These are phyloP conservation scores for Russula olivacea DNA, from an alignment of 768 basidiomycete genomes.

Conservation along the genomic window DNA sequence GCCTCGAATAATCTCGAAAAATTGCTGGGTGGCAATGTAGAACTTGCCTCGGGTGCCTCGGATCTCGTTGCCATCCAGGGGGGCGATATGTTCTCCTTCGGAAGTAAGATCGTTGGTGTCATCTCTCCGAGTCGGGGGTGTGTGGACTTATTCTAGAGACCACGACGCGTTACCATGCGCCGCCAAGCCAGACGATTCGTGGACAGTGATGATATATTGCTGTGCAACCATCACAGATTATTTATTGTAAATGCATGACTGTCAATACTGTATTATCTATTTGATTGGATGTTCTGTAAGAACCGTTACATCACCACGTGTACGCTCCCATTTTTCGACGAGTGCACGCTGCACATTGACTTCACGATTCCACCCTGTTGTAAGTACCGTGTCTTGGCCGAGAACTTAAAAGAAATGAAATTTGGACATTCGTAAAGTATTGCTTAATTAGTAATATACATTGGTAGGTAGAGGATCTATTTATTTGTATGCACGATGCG, in stretches of 20 bases:
- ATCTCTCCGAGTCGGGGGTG: constrained; percentile 31
- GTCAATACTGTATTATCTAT: not conserved
- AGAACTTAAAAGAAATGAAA: too few relatives aligned
- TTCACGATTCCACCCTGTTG: too few relatives aligned
- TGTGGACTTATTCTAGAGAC: constrained; percentile 32
- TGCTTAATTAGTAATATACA: constrained; percentile 15
- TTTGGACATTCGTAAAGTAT: not conserved
- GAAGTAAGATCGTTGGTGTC: constrained; percentile 35
- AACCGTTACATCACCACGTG: too few relatives aligned
- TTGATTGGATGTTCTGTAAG: not conserved
- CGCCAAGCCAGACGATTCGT: not conserved
- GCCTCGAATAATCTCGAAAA: constrained; percentile 45
- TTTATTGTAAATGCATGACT: not conserved
- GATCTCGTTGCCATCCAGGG: constrained; percentile 34
- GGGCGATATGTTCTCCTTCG: constrained; percentile 34
- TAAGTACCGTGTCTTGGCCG: not conserved
- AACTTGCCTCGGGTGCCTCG: constrained; percentile 11
- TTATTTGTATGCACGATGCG: constrained; percentile 14
- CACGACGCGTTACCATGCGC: not conserved
- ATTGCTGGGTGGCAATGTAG: constrained; percentile 38
- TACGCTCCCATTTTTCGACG: too few relatives aligned
- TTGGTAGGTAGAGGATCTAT: constrained; percentile 14
- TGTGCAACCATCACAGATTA: not conserved
- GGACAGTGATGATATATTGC: not conserved
- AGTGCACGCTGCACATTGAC: too few relatives aligned